Evolutionary conservation across 805 yeast species (phyloP), one percentile per base, ranked within the genome.

Genomic region (Wickerhamomyces hampshirensis): DNA sequence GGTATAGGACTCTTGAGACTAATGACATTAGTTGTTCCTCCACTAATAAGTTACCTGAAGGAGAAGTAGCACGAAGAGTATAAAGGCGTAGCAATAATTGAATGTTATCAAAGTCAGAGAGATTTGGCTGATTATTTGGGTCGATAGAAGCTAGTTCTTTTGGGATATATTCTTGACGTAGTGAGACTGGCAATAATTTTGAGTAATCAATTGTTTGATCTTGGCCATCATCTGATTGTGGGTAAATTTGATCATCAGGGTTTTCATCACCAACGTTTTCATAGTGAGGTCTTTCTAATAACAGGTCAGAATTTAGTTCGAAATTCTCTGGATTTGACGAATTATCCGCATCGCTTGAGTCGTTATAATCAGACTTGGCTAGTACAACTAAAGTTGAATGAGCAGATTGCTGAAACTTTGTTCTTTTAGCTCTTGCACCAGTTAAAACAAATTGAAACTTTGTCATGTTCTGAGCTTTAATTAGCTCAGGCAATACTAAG

Each of bases 391-490:
- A 70, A 27, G 86, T 77, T 1, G 96, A 73, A 18, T 81, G 73
- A n/a, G 80, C 75, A 23, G 66, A 69, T 32, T 70, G 69, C 61
- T 91, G 98, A 56, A 66, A 85, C 57, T 84, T 84, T 4, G 98
- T 91, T 53, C 93, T 70, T 55, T 79, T 82, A 8, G 96, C 96
- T 48, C 79, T 79, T 38, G 93, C 84, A 47, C 98, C 98, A 1
- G 97, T 84, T 31, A 91, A 62, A 1, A 80, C 73, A 45, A 80
- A 73, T 33, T 73, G 63, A 31, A 87, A 68, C 1, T 75, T 71
- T 0, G 88, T 76, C 9, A 81, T 53, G 11, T 71, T 69, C 30
- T 75, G 71, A 2, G 80, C 85, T 42, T 70, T 71, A 2, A 63
- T 58, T 42, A 84, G 62, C 5, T 75, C 67, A 6, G 78, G 76